Percentiles rank a stretch among this genome's conserved stretches.
phyloP scores from a whole-genome alignment of 768 basidiomycete genomes.

The Tricholoma matsutake region DNA sequence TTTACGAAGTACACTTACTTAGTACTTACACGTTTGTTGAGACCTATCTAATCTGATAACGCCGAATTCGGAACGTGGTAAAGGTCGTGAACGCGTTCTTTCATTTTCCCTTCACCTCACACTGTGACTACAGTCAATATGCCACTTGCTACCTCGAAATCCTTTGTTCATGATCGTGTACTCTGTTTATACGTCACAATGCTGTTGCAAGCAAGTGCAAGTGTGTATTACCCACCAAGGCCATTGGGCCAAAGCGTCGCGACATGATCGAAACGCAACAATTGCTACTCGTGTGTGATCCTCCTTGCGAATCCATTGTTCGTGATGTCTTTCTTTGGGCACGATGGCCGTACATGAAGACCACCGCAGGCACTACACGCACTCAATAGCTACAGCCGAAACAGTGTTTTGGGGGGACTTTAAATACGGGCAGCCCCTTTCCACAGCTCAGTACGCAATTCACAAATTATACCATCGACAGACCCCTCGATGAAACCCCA shows the following conservation, averaged over 20 bases:
- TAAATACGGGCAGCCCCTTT: not conserved
- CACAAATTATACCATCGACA: constrained; percentile 9
- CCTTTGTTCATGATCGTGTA: not conserved
- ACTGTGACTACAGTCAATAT: not conserved
- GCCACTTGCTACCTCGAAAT: not conserved
- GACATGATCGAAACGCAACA: not conserved
- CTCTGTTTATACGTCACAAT: not conserved
- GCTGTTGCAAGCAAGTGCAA: not conserved
- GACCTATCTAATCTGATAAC: too few relatives aligned
- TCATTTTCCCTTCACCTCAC: not conserved
- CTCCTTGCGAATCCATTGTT: constrained; percentile 1
- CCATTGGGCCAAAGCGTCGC: constrained; percentile 11
- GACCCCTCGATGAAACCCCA: not conserved
- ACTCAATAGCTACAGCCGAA: not conserved
- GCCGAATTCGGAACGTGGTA: too few relatives aligned
- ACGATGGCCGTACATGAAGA: not conserved
- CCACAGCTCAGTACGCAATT: not conserved
- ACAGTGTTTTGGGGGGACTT: not conserved
- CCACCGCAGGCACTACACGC: not conserved
- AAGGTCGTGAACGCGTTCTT: not conserved
- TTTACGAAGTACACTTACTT: too few relatives aligned
- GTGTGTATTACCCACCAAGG: not conserved
- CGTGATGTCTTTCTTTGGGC: not conserved
- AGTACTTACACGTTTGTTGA: too few relatives aligned
- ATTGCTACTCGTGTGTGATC: constrained; percentile 5